These are phyloP conservation scores for Saccharomyces eubayanus DNA, from an alignment of 805 yeast genomes.

Conservation along the genomic window DNA sequence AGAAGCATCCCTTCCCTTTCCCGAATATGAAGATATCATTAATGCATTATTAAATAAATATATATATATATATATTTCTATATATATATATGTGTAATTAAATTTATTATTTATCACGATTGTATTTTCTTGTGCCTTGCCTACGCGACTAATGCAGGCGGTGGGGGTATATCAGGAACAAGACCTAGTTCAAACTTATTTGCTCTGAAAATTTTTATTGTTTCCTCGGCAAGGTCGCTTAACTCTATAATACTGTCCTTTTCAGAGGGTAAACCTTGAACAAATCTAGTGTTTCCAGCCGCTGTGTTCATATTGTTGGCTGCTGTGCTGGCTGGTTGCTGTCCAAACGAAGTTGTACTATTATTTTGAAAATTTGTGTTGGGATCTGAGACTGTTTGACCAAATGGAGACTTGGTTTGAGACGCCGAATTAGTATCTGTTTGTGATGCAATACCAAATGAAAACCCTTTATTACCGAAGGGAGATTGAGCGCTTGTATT, in stretches of 20 bases:
- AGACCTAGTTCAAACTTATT: conserved; percentile 45
- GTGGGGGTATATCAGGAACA: conserved; percentile 71
- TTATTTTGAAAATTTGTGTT: background rate
- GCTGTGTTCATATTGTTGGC: background rate
- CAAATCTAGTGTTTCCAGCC: conserved; percentile 7
- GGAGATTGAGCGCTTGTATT: background rate
- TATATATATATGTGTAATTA: background rate
- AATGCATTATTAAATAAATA: background rate
- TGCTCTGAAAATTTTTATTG: conserved; percentile 42
- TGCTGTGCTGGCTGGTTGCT: background rate
- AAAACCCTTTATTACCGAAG: background rate
- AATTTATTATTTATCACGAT: background rate
- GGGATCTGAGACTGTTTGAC: background rate
- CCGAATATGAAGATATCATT: background rate
- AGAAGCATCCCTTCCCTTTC: background rate
- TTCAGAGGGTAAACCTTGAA: conserved; percentile 31
- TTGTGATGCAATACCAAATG: background rate
- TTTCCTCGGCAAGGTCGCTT: conserved; percentile 37
- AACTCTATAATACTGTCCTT: conserved; percentile 25
- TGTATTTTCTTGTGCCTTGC: background rate
- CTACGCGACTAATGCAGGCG: conserved; percentile 33
- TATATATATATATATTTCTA: conserved; percentile 2
- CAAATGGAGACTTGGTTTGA: background rate
- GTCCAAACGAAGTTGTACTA: background rate
- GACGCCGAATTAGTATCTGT: background rate